Base-by-base conservation (phyloP, 2,329 filamentous ascomycete genomes). In the Ophiostoma himal-ulmi region DNA sequence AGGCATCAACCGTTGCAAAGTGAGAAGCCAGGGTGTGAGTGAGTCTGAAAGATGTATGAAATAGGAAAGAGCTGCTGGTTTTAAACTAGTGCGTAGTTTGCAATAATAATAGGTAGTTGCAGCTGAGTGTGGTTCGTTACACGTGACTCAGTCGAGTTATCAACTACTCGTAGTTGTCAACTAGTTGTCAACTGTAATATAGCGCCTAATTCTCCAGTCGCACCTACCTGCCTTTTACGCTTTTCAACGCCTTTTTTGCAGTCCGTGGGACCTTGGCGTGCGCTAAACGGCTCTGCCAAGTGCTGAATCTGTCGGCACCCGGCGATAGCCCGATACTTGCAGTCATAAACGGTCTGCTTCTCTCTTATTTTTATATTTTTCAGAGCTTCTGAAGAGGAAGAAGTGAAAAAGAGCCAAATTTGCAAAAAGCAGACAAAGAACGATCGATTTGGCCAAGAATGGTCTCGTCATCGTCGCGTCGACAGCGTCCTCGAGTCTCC, bases 51-150 rank as follows among this genome's bases (percentile, higher is more conserved):
- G 57, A 22, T 57, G 52, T 57, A 57, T 57, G 52, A 57, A 57
- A 57, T 57, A 62, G 57, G 57, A 62, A 62, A 62, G 57, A 62
- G 57, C 57, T 62, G 57, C 26, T 62, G 26, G 22, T 62, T 62
- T 62, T 62, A 62, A 62, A 62, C 57, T 62, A 62, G 57, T 14
- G 22, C 57, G 8, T 52, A 20, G 17, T 52, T 13, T 44, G 39
- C 10, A 44, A 10, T 41, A 30, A 30, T 30, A 30, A 30, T 30
- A 30, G 30, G 30, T 30, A 30, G 30, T 30, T 30, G 30, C 30
- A 30, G 20, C 20, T 20, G 44, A 48, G 44, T 48, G 10, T 26
- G 22, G n/a, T 2, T 2, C 3, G 30, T 3, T 57, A 4, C 52
- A 57, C 52, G 52, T 57, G 52, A 57, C 52, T 57, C 44, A 20